Percentiles rank a stretch among this genome's conserved stretches.
Evolutionary conservation across 73 alveolate genomes (phyloP).

Genomic region (Tetrahymena thermophila): DNA sequence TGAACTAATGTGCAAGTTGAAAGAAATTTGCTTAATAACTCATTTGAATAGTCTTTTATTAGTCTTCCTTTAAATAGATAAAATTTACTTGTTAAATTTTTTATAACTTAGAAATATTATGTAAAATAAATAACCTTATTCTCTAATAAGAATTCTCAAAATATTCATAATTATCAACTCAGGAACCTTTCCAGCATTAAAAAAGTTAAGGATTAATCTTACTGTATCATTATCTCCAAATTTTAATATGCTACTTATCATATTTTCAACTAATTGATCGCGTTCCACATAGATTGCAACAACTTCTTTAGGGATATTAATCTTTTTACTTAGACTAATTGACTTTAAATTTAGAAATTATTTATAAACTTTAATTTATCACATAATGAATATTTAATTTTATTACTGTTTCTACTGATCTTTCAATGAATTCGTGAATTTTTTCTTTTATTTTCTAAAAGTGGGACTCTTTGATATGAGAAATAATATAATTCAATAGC

Average conservation of each 20-base stretch:
- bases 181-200: slow-evolving; percentile 44
- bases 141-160: not conserved
- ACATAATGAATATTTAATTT: no score
- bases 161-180: slow-evolving; percentile 26
- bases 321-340: not conserved
- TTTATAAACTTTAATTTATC: no score
- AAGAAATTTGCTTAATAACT: not conserved
- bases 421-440: not conserved
- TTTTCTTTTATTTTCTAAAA: not conserved
- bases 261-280: slow-evolving; percentile 8
- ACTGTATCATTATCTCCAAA: slow-evolving; percentile 14
- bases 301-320: not conserved
- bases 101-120: slow-evolving; percentile 1
- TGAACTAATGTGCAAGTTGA: not conserved
- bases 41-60: slow-evolving; percentile 20
- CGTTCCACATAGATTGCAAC: not conserved
- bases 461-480: not conserved
- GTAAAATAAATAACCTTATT: not conserved
- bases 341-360: not conserved
- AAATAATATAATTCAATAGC: not conserved
- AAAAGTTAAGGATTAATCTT: slow-evolving; percentile 25
- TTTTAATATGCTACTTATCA: slow-evolving; percentile 1
- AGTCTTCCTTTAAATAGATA: slow-evolving; percentile 5
- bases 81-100: not conserved
- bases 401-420: not conserved